A percentile compares a stretch with the other conserved stretches of the same genome.
Evolutionary conservation across 2,329 filamentous ascomycete species (phyloP).

Genomic region (Fusarium sp.): DNA sequence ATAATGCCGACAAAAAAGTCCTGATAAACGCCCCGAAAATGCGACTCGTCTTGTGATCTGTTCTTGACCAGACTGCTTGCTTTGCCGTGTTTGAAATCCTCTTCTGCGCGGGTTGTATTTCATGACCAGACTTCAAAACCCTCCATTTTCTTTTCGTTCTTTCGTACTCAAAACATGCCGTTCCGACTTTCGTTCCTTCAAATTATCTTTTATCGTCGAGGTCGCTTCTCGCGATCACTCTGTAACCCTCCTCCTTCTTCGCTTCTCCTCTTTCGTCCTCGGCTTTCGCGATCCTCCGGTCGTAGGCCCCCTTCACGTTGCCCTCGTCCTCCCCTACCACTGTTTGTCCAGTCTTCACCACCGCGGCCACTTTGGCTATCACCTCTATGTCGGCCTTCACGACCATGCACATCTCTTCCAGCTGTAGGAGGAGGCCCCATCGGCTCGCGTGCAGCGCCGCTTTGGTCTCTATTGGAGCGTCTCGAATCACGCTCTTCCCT

Average conservation of each 20-base stretch:
- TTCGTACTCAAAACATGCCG: conserved; percentile 35
- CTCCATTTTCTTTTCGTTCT: conserved; percentile 11
- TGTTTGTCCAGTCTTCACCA: conserved; percentile 52
- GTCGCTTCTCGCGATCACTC: conserved; percentile 65
- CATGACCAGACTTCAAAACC: conserved; percentile 18
- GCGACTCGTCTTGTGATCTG: conserved; percentile 34
- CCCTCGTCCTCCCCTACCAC: conserved; percentile 50
- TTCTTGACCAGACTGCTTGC: conserved; percentile 25
- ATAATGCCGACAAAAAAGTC: conserved; percentile 29
- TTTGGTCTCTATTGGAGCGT: conserved; percentile 45
- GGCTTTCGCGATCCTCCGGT: conserved; percentile 52
- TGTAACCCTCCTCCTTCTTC: conserved; percentile 57
- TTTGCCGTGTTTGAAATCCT: conserved; percentile 33
- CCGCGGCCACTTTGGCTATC: conserved; percentile 42
- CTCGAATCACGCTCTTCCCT: conserved; percentile 53
- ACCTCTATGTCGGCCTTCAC: conserved; percentile 50
- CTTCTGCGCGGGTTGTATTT: conserved; percentile 20
- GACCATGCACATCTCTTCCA: conserved; percentile 48
- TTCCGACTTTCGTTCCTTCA: conserved; percentile 17
- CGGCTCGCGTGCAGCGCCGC: conserved; percentile 42
- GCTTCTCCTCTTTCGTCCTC: conserved; percentile 56
- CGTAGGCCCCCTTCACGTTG: conserved; percentile 48
- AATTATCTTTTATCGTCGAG: conserved; percentile 55
- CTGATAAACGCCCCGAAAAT: conserved; percentile 40
- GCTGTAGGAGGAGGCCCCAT: conserved; percentile 48